Conservation (phyloP, 2,329 filamentous ascomycete genomes). For the Trichoderma polysporum region DNA sequence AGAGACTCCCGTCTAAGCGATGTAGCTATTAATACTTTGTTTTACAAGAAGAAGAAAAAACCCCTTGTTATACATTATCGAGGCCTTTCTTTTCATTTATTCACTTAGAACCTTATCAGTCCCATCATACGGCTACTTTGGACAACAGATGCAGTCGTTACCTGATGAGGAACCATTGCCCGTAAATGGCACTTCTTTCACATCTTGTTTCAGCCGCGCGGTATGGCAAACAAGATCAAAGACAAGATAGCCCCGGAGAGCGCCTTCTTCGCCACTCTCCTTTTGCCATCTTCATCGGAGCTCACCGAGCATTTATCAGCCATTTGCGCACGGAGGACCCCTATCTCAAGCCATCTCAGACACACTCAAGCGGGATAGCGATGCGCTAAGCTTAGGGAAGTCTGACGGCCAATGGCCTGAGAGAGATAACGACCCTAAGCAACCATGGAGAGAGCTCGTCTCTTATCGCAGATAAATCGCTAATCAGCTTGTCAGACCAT, state of each 20-base stretch:
- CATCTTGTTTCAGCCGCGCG: background rate
- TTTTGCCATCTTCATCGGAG: background rate
- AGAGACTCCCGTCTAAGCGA: too few species aligned
- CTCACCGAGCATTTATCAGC: background rate
- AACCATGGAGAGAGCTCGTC: background rate
- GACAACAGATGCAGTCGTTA: background rate
- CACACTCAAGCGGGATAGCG: background rate
- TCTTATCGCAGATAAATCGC: background rate
- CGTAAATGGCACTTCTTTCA: too few species aligned
- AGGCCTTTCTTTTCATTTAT: background rate
- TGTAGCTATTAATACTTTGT: too few species aligned
- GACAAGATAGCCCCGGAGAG: background rate
- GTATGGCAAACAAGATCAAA: background rate
- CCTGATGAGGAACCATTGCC: background rate
- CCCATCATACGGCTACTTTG: background rate
- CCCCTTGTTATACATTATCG: too few species aligned
- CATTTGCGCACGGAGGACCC: background rate
- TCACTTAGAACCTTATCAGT: background rate
- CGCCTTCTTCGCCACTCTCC: background rate
- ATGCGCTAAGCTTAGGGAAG: background rate
- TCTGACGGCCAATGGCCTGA: background rate
- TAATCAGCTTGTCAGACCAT: background rate
- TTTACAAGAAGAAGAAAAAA: too few species aligned
- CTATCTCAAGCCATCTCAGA: background rate
- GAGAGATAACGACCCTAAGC: background rate